Evolutionary conservation across 768 basidiomycete genomes (phyloP), one percentile per base, ranked within the genome.

Genomic region (Punctularia strigosozonata): DNA sequence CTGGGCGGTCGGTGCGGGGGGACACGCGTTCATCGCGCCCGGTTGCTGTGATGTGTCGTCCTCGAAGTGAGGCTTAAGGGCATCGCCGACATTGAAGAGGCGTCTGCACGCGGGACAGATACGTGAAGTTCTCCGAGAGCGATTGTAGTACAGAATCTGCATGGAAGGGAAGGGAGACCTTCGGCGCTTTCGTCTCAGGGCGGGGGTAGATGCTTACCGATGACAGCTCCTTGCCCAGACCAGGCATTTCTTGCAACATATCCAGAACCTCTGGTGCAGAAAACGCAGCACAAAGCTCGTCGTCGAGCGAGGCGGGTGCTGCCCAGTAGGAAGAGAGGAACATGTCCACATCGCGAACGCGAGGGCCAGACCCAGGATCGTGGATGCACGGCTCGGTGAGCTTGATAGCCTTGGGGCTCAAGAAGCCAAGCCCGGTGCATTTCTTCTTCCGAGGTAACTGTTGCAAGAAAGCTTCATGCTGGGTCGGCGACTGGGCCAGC

Each of bases 131-230:
- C 67, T 56, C 2, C 86, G 71, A 51, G 80, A 85, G 59, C 85
- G 85, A 63, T 89, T 89, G 50, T 88, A 87, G 84, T 84, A 88
- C 10, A 87, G 48, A 7, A 82, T 75, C 83, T 84, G 44, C 17
- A 31, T n/a, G n/a, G n/a, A n/a, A n/a, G n/a, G n/a, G n/a, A n/a
- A n/a, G n/a, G n/a, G n/a, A n/a, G n/a, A n/a, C n/a, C n/a, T n/a
- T n/a, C n/a, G n/a, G n/a, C n/a, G n/a, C n/a, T n/a, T n/a, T n/a
- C n/a, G n/a, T n/a, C n/a, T n/a, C n/a, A 24, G n/a, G 6, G 17
- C 31, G 17, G n/a, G 26, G 5, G 22, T 19, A 31, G 13, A 19
- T 15, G 4, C 8, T 3, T 23, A n/a, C 18, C 34, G 13, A 28
- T 10, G 35, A 18, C 8, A 13, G n/a, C 7, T 17, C 31, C 6